Conservation (phyloP, 805 yeast genomes). For the Cyberlindnera xishuangbannaensis region DNA sequence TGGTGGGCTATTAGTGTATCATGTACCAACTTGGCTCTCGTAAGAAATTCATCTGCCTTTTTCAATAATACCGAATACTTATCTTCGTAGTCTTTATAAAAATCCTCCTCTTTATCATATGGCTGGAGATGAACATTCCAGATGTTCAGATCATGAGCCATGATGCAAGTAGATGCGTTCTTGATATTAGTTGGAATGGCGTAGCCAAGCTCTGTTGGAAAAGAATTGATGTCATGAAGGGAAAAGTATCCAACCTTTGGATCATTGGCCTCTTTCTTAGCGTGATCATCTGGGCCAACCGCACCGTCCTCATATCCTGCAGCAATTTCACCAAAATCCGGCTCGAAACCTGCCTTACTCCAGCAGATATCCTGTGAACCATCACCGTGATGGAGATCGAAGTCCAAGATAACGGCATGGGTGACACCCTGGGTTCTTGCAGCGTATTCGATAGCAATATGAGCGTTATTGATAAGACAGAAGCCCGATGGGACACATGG, state of each 20-base stretch:
- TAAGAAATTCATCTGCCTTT: conserved; percentile 62
- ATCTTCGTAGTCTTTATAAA: conserved; percentile 52
- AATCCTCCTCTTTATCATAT: conserved; percentile 59
- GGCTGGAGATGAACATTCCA: conserved; percentile 81
- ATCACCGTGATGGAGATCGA: conserved; percentile 86
- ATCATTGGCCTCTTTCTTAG: conserved; percentile 32
- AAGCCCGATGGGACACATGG: conserved; percentile 82
- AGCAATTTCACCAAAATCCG: conserved; percentile 36
- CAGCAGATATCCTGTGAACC: conserved; percentile 85
- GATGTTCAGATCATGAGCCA: conserved; percentile 69
- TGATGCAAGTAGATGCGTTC: conserved; percentile 73
- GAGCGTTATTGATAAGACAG: conserved; percentile 76
- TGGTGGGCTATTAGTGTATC: conserved; percentile 18
- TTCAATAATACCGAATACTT: conserved; percentile 56
- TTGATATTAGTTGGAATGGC: conserved; percentile 66
- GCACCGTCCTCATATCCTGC: conserved; percentile 21
- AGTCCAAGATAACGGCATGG: conserved; percentile 77
- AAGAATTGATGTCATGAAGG: conserved; percentile 78
- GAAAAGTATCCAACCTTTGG: conserved; percentile 80
- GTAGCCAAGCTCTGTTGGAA: conserved; percentile 75
- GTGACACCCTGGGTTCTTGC: conserved; percentile 54
- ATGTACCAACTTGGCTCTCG: conserved; percentile 39
- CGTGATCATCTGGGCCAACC: conserved; percentile 35
- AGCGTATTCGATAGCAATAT: conserved; percentile 76
- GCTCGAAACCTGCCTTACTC: conserved; percentile 63